Evolutionary conservation across 75 land plant species (phyloP), one percentile per base, ranked within the genome.

Genomic region (Larix kaempferi): DNA sequence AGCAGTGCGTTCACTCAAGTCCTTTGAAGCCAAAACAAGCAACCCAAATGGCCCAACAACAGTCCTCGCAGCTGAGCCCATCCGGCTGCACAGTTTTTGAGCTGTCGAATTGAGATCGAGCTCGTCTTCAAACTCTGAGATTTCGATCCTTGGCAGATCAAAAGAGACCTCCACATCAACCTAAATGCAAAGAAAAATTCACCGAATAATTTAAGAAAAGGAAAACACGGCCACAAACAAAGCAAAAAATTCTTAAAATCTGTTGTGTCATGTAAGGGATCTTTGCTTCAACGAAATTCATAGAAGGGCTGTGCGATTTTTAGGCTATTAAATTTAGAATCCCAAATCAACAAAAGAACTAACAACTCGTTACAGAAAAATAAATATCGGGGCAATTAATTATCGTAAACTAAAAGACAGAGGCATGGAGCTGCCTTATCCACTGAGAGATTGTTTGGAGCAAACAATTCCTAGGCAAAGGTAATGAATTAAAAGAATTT

Each of bases 101-200:
- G 89, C 74, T 0, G 26, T 66, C 80, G 81, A 85, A 5, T 63
- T 64, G 1, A 82, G 75, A 23, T 85, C 81, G 23, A 84, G 79
- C 15, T 3, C 12, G 67, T 86, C 93, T 8, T 44, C 10, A 44
- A 44, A 44, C 19, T 65, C 21, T 19, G 87, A 86, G 22, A 84
- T 84, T 13, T 78, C 85, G 49, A 86, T 29, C 71, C 75, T 77
- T 33, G 87, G 78, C 2, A 86, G 19, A 3, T 59, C 65, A 75
- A 93, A 93, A 0, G 76, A 73, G n/a, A 93, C 84, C 57, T 89
- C 93, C n/a, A 93, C 87, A 75, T 93, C 95, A 12, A 92, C 91
- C 93, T 93, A 65, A 79, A 37, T 57, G 21, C 21, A 21, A 66
- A 66, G 5, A 5, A 8, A n/a, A n/a, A n/a, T n/a, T n/a, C n/a